Evolutionary conservation across 495 filamentous ascomycete genomes (phyloP).

Genomic region (Jackrogersella minutella): DNA sequence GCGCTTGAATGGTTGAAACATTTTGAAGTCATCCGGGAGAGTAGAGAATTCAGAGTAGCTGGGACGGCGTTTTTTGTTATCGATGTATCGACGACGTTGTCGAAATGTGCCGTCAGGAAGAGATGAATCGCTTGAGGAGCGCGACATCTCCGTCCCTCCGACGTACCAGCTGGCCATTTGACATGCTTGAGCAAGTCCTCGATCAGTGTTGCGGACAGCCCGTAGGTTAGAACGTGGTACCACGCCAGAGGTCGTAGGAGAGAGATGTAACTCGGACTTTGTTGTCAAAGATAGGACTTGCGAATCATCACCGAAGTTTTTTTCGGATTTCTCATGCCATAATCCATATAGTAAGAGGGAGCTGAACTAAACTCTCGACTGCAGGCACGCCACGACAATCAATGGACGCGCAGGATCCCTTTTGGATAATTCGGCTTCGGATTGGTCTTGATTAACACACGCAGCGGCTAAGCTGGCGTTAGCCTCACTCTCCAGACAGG

Average conservation of each 20-base stretch:
- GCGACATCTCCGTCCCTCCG: slow-evolving; percentile 47
- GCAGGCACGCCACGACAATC: slow-evolving; percentile 39
- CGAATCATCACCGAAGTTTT: slow-evolving; percentile 34
- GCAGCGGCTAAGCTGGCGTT: slow-evolving; percentile 41
- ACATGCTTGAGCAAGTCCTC: slow-evolving; percentile 37
- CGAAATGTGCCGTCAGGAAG: slow-evolving; percentile 33
- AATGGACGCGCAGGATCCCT: slow-evolving; percentile 33
- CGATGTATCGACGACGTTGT: slow-evolving; percentile 26
- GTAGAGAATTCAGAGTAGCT: slow-evolving; percentile 33
- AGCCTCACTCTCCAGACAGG: slow-evolving; percentile 38
- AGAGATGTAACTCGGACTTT: slow-evolving; percentile 26
- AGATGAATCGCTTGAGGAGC: slow-evolving; percentile 47
- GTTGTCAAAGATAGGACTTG: slow-evolving; percentile 32
- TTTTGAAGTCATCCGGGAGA: slow-evolving; percentile 37
- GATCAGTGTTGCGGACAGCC: slow-evolving; percentile 17
- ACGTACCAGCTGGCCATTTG: slow-evolving; percentile 47
- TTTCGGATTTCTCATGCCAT: slow-evolving; percentile 18
- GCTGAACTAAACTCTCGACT: slow-evolving; percentile 31
- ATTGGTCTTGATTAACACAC: slow-evolving; percentile 36
- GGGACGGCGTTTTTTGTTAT: slow-evolving; percentile 40
- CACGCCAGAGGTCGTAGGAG: slow-evolving; percentile 29
- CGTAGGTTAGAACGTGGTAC: slow-evolving; percentile 37
- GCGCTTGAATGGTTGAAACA: slow-evolving; percentile 41
- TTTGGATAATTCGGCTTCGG: slow-evolving; percentile 27
- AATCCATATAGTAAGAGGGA: slow-evolving; percentile 26